Conservation (phyloP, 169 alveolate species). For the Babesia ovata region DNA sequence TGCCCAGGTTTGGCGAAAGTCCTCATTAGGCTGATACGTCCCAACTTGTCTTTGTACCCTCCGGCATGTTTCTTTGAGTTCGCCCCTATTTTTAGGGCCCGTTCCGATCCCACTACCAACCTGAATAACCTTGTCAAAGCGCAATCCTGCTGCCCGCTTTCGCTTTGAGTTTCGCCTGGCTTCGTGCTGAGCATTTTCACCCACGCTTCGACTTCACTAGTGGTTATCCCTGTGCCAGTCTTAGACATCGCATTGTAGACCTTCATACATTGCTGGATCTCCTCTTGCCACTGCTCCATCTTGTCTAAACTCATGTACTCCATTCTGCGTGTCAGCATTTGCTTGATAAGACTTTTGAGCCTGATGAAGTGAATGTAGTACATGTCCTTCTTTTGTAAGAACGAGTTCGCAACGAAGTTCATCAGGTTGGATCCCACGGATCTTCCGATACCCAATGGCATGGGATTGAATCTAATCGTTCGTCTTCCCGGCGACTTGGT, state of each 20-base stretch:
- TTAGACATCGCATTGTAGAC: slow-evolving; percentile 1
- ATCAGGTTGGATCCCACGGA: slow-evolving; percentile 1
- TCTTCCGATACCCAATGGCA: slow-evolving; percentile 25
- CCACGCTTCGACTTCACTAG: slow-evolving; percentile 1
- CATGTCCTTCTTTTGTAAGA: slow-evolving; percentile 33
- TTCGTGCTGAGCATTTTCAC: background rate
- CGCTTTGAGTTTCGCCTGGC: slow-evolving; percentile 6
- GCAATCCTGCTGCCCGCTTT: background rate
- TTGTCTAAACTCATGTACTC: background rate
- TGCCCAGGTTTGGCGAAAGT: background rate
- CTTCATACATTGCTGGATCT: background rate
- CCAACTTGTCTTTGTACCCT: background rate
- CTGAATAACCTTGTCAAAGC: slow-evolving; percentile 3
- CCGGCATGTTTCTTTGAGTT: slow-evolving; percentile 11
- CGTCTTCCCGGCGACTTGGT: slow-evolving; percentile 52
- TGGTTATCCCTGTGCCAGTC: background rate
- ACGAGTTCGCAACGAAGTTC: slow-evolving; percentile 28
- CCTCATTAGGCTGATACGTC: slow-evolving; percentile 5
- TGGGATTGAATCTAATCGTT: slow-evolving; percentile 46
- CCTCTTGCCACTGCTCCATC: slow-evolving; percentile 14
- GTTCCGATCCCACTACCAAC: slow-evolving; percentile 27
- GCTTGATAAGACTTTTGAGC: slow-evolving; percentile 26
- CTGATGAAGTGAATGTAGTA: slow-evolving; percentile 40
- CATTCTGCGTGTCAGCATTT: slow-evolving; percentile 9
- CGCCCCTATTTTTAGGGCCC: background rate